Evolutionary conservation across 139 green algal species (phyloP).

Genomic region (Volvox reticuliferus): DNA sequence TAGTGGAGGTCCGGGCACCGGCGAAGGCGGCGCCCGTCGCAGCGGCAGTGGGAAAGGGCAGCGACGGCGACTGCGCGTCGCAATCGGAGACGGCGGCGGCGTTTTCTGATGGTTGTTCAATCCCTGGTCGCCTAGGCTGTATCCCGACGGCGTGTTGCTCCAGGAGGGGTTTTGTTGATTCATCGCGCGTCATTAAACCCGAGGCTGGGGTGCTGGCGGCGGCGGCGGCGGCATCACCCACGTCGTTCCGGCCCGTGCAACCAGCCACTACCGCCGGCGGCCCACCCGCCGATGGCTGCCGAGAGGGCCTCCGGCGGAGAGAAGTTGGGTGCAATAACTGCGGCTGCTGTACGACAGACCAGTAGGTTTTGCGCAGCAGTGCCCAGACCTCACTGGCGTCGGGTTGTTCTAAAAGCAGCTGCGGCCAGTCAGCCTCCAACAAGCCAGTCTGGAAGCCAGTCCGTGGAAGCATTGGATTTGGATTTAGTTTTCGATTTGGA

Average conservation of each 20-base stretch:
- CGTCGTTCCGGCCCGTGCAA: no score
- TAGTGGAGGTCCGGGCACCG: no score
- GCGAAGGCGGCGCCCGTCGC: no score
- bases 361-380: not conserved
- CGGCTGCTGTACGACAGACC: not conserved
- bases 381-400: conserved; percentile 19
- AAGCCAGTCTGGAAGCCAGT: conserved; percentile 12
- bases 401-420: conserved; percentile 29
- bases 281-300: not conserved
- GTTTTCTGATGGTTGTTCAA: no score
- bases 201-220: no score
- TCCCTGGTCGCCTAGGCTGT: no score
- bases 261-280: not conserved
- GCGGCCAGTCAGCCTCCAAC: conserved; percentile 15
- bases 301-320: not conserved
- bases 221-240: no score
- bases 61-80: not conserved
- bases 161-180: no score
- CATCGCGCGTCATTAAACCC: no score
- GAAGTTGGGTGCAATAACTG: not conserved
- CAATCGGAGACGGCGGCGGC: not conserved
- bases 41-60: not conserved
- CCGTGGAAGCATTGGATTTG: no score
- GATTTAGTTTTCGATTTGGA: no score
- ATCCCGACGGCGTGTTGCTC: no score